phyloP scores from a whole-genome alignment of 306 rosid genomes.

The Arachis stenosperma region DNA sequence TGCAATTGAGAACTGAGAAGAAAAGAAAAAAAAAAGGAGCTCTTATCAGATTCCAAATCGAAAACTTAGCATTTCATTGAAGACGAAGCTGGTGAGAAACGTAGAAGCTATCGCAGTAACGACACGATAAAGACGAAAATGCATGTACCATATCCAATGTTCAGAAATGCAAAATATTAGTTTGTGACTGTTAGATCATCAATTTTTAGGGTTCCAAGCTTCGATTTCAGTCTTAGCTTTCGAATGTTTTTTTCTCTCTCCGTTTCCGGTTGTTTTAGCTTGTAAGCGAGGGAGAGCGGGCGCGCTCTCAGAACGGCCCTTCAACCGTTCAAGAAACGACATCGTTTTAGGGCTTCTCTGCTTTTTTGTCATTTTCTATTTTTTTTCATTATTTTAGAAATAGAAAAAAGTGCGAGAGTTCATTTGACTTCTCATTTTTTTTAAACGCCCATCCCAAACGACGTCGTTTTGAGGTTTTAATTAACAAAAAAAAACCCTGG shows the following conservation, averaged over 20 bases:
- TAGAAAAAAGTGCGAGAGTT: no score
- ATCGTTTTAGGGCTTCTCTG: conserved; percentile 9
- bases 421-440: no score
- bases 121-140: neutral
- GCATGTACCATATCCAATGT: conserved; percentile 35
- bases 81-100: neutral
- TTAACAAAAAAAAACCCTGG: no score
- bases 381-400: neutral
- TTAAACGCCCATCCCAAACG: no score
- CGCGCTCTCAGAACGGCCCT: conserved; percentile 34
- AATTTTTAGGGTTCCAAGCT: conserved; percentile 39
- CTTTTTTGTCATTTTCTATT: neutral
- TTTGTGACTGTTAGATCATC: neutral
- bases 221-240: conserved; percentile 14
- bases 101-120: conserved; percentile 1
- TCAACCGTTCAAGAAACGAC: conserved; percentile 25
- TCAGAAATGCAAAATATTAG: conserved; percentile 6
- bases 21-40: neutral
- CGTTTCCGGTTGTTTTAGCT: conserved; percentile 8
- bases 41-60: conserved; percentile 5
- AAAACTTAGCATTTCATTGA: neutral
- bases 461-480: no score
- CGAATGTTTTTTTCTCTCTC: neutral
- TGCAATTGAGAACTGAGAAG: conserved; percentile 82
- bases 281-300: conserved; percentile 23